Percentiles rank a stretch among this genome's conserved stretches.
Evolutionary conservation across 2,329 filamentous ascomycete species (phyloP).

Genomic region (Fusarium sp.): DNA sequence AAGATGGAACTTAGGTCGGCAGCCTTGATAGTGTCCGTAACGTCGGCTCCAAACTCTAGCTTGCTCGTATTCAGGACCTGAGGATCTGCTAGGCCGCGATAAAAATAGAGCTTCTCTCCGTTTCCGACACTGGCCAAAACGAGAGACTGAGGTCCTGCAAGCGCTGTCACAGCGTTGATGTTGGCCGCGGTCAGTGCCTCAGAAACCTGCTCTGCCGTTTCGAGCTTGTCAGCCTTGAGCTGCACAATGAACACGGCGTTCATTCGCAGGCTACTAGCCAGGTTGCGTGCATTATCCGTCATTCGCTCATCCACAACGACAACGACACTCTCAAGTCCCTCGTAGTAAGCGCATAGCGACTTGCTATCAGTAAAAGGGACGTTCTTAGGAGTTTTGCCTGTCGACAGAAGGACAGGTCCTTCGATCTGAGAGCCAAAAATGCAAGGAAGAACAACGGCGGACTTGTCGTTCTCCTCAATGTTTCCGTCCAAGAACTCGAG

Average conservation of each 20-base stretch:
- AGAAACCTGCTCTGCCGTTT: not conserved
- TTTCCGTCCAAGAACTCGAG: not conserved
- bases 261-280: not conserved
- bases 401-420: not conserved
- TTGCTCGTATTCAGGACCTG: not conserved
- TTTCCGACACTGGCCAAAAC: not conserved
- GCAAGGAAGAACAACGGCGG: conserved; percentile 14
- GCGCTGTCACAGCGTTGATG: conserved; percentile 4
- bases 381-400: not conserved
- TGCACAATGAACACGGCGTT: conserved; percentile 18
- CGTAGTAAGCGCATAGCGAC: conserved; percentile 1
- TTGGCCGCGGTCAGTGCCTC: not conserved
- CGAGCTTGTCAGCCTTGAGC: not conserved
- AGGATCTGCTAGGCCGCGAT: not conserved
- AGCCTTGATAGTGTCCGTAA: not conserved
- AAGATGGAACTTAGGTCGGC: not conserved
- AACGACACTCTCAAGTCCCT: not conserved
- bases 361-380: not conserved
- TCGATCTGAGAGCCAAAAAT: conserved; percentile 12
- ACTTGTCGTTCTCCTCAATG: not conserved
- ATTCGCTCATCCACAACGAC: conserved; percentile 9
- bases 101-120: conserved; percentile 9
- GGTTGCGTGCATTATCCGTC: conserved; percentile 22
- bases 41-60: conserved; percentile 5
- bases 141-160: conserved; percentile 22